Conservation (phyloP, 257 asterid species). For the Solanum chmielewskii region DNA sequence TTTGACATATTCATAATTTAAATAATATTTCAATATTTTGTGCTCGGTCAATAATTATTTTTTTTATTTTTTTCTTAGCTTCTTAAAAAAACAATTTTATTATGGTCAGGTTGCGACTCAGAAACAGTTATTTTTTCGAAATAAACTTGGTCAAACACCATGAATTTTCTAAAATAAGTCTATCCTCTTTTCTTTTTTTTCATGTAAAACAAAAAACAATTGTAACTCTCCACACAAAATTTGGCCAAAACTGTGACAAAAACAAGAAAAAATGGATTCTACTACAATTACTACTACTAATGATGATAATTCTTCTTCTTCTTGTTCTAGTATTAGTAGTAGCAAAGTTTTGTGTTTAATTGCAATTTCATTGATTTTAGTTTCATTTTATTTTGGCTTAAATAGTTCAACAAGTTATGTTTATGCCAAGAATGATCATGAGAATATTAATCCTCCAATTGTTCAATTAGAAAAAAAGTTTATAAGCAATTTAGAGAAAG, state of each 20-base stretch:
- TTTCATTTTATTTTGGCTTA: conserved; percentile 16
- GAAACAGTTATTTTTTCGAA: neutral
- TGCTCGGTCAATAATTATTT: neutral
- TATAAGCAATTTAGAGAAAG: conserved; percentile 18
- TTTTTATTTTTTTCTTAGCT: neutral
- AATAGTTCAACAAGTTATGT: conserved; percentile 11
- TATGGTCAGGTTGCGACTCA: accelerated
- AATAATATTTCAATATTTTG: neutral
- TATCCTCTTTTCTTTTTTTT: neutral
- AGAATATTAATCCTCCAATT: neutral
- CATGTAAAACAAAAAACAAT: neutral
- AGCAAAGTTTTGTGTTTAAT: conserved; percentile 20
- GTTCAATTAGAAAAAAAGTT: neutral
- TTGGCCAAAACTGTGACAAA: neutral
- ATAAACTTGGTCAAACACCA: neutral
- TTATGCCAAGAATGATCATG: neutral
- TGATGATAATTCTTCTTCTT: neutral
- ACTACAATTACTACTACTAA: neutral
- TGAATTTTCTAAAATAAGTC: neutral
- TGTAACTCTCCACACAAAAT: neutral
- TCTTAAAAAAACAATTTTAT: neutral
- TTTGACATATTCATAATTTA: neutral
- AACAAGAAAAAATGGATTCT: neutral
- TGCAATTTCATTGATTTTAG: conserved; percentile 26
- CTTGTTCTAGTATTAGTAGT: neutral